Evolutionary conservation across 495 filamentous ascomycete genomes (phyloP).

Genomic region (Aeminium ludgeri): DNA sequence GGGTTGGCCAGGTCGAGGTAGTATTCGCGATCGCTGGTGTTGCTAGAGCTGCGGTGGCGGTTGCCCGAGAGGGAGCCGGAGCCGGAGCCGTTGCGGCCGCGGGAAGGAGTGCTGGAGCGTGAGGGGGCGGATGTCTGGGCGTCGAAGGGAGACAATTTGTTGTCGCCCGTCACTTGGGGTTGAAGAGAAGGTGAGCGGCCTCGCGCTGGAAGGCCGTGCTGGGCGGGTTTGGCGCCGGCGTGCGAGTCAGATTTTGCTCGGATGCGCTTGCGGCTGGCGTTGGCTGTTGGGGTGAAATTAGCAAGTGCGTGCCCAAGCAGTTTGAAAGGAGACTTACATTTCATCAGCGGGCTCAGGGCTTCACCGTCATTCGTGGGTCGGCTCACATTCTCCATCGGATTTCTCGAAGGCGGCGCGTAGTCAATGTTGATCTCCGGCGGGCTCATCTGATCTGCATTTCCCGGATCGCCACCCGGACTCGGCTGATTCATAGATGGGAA

Average conservation of each 20-base stretch:
- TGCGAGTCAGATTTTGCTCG: constrained; percentile 28
- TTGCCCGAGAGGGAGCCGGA: no score
- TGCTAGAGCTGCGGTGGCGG: constrained; percentile 56
- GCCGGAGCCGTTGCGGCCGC: constrained; percentile 55
- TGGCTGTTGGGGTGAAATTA: constrained; percentile 7
- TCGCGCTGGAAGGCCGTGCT: constrained; percentile 12
- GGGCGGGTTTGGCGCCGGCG: constrained; percentile 12
- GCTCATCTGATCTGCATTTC: constrained; percentile 56
- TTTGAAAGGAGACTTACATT: constrained; percentile 42
- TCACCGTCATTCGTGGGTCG: constrained; percentile 40
- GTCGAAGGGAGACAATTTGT: constrained; percentile 47
- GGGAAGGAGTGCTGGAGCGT: constrained; percentile 41
- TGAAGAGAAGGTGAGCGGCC: constrained; percentile 21
- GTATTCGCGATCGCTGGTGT: constrained; percentile 80
- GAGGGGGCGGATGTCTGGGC: constrained; percentile 31
- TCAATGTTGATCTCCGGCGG: constrained; percentile 87
- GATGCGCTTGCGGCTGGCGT: constrained; percentile 25
- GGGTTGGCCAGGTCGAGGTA: constrained; percentile 85
- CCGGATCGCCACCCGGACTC: constrained; percentile 37
- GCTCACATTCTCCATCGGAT: constrained; percentile 53
- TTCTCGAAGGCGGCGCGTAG: constrained; percentile 58
- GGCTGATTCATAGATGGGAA: constrained; percentile 39
- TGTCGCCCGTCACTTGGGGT: constrained; percentile 13
- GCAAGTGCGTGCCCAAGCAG: not conserved
- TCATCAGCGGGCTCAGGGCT: constrained; percentile 68